Base-by-base conservation (phyloP, 192 early-diverging fungal species). In the Rhizophagus clarus region DNA sequence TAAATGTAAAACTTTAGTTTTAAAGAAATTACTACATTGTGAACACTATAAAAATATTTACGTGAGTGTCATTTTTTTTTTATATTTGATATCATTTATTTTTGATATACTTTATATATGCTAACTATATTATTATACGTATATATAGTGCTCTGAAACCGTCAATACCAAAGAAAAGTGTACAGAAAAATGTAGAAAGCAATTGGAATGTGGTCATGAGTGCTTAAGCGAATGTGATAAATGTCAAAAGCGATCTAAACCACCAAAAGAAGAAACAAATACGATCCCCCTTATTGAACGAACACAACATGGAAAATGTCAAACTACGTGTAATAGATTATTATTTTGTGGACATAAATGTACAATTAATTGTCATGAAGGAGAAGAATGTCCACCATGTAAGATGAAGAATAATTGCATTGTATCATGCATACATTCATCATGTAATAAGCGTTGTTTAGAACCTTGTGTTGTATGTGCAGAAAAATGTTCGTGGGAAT, bases 401-500 rank as follows among this genome's bases (percentile, higher is more conserved):
- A 40, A 40, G n/a, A n/a, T n/a, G n/a, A n/a, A n/a, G 34, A 42
- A 72, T 26, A 6, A 2, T 1, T 91, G 90, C 60, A 79, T 32
- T 2, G 66, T 85, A 0, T 22, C 17, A 5, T 91, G 90, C 51
- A 7, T 34, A 0, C 90, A 91, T 66, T 61, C 61, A 11, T 62
- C 5, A 31, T 91, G 90, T 72, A 20, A 74, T 10, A 64, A 79
- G 12, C 17, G 17, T 2, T 91, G 90, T 70, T 69, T 80, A 32
- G 63, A 77, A 8, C 37, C 82, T 3, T 90, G 89, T 79, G 51
- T 77, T 20, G 84, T 84, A 14, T 91, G 90, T 80, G 72, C 84
- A 37, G 82, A 84, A 60, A 40, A 6, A 0, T 91, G 90, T 64
- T 64, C 64, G 0, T 91, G 90, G 90, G n/a, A 60, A 5, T 91